A percentile compares a stretch with the other conserved stretches of the same genome.
Conservation (phyloP, 176 grass and related monocot genomes). For the Echinochloa phyllopogon region DNA sequence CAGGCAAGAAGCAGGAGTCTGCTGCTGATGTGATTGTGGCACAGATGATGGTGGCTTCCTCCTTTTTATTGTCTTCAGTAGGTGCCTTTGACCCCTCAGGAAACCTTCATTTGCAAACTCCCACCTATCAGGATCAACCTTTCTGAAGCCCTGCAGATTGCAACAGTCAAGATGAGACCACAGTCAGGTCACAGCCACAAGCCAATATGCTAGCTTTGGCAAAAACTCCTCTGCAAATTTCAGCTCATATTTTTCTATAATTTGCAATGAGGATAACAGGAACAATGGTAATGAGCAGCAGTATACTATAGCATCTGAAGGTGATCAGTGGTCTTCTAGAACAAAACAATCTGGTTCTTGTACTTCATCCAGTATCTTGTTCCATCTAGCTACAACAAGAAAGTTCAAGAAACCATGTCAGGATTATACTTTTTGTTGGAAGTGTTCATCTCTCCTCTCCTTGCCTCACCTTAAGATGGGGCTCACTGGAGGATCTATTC, state of each 20-base stretch:
- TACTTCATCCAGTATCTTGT: slow-evolving; percentile 68
- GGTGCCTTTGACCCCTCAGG: slow-evolving; percentile 76
- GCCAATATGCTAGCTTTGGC: not conserved
- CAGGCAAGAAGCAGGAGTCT: slow-evolving; percentile 46
- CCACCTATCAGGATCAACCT: slow-evolving; percentile 92
- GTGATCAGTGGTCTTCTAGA: slow-evolving; percentile 64
- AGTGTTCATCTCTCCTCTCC: slow-evolving; percentile 31
- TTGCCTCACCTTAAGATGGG: slow-evolving; percentile 33
- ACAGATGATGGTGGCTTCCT: slow-evolving; percentile 60
- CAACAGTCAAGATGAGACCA: slow-evolving; percentile 32
- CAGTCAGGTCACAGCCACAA: slow-evolving; percentile 20
- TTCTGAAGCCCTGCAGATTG: slow-evolving; percentile 83
- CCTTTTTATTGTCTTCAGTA: slow-evolving; percentile 82
- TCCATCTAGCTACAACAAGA: slow-evolving; percentile 79
- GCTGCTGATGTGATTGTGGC: slow-evolving; percentile 48
- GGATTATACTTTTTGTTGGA: slow-evolving; percentile 31
- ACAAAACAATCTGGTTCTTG: slow-evolving; percentile 70
- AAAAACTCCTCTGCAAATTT: not conserved
- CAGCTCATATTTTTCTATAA: not conserved
- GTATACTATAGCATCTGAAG: slow-evolving; percentile 60
- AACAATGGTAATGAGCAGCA: slow-evolving; percentile 47
- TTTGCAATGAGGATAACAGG: slow-evolving; percentile 27
- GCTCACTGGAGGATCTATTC: slow-evolving; percentile 10
- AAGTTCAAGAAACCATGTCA: slow-evolving; percentile 57
- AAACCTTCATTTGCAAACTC: slow-evolving; percentile 97